Evolutionary conservation across 2,329 filamentous ascomycete genomes (phyloP), one percentile per base, ranked within the genome.

Genomic region (Dendryphion nanum): DNA sequence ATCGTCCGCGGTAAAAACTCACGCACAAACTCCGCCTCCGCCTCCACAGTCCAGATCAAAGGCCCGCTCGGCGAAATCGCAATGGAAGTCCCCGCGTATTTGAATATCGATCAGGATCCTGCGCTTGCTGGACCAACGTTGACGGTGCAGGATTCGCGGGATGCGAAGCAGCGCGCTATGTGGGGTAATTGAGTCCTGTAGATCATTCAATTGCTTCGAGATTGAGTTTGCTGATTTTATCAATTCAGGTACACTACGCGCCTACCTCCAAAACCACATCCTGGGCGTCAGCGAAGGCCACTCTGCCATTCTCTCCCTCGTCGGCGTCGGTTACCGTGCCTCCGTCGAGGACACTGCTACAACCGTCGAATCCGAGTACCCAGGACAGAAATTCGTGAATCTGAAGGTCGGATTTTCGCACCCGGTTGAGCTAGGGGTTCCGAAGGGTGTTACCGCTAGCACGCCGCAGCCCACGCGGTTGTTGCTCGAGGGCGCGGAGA

Each of bases 371-470:
- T 67, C 85, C 42, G 75, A 82, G 60, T 96, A 83, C 61, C 81
- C 81, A 1, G 89, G 86, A 29, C 90, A 96, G 69, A 79, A 89
- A 63, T 95, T 95, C 56, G 83, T 98, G 29, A 89, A 86, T 47
- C 74, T 98, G 50, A 97, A 97, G 76, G 86, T 98, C 38, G 93
- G 93, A 41, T 98, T 89, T 71, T 95, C 91, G 46, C 93, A 98
- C 75, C 86, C 91, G 0, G 87, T 98, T 49, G 91, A 98, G 69
- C 75, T 96, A 61, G 82, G 82, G 3, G 81, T 97, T 33, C 93
- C 93, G 1, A 58, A 75, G 51, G 89, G 90, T 18, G 82, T 98
- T 30, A 89, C 79, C 61, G 93, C 90, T 14, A 91, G 83, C 67
- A 86, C 86, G 42, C 90, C 93, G 24, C 85, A 94, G 67, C 89